Conservation (phyloP, 2,329 filamentous ascomycete species). For the Passalora sequoiae region DNA sequence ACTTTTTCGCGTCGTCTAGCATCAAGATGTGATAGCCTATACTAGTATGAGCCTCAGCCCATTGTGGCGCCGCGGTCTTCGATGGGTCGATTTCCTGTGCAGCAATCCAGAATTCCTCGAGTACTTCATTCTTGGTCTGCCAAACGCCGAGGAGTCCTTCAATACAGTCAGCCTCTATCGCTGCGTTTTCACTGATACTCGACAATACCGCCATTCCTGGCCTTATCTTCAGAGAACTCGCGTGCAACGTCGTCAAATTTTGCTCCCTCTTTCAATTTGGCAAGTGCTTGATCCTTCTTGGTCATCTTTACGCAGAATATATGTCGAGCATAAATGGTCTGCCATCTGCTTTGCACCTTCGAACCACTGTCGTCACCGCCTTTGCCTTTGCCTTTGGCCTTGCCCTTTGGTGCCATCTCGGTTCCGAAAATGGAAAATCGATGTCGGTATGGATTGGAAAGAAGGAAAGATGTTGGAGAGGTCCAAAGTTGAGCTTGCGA, state of each 20-base stretch:
- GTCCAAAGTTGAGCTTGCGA: not conserved
- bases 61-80: constrained; percentile 59
- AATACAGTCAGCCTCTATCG: not conserved
- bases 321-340: constrained; percentile 68
- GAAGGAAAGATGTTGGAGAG: not conserved
- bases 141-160: constrained; percentile 47
- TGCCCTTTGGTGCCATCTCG: constrained; percentile 36
- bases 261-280: constrained; percentile 59
- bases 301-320: constrained; percentile 71
- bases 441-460: too few species aligned
- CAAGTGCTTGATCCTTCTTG: constrained; percentile 72
- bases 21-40: constrained; percentile 79
- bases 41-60: constrained; percentile 65
- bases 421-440: too few species aligned
- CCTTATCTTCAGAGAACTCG: constrained; percentile 72
- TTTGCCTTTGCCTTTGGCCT: constrained; percentile 25
- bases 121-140: constrained; percentile 60
- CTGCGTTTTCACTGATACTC: too few species aligned
- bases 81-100: constrained; percentile 65
- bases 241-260: constrained; percentile 72
- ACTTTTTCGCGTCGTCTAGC: constrained; percentile 62
- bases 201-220: constrained; percentile 48
- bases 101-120: constrained; percentile 65
- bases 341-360: constrained; percentile 39
- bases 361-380: constrained; percentile 19